Conservation (phyloP, 495 filamentous ascomycete species). For the Cercophora sp. region DNA sequence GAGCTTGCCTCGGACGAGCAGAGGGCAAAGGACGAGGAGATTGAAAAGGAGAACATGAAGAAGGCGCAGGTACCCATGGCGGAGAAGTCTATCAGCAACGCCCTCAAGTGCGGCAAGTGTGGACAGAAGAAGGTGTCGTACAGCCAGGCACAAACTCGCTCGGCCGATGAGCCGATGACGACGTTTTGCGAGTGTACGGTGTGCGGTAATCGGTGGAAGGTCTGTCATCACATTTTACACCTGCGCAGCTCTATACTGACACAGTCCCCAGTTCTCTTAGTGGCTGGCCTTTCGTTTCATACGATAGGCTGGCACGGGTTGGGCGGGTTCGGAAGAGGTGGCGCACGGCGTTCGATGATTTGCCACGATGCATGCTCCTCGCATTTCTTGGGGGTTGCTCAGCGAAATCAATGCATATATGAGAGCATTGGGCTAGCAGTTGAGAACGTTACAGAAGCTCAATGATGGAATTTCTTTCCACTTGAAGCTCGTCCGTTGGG, state of each 20-base stretch:
- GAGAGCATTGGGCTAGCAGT: no score
- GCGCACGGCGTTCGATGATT: background rate
- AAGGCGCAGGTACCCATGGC: constrained; percentile 87
- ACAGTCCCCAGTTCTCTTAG: constrained; percentile 1
- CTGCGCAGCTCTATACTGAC: background rate
- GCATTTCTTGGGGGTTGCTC: no score
- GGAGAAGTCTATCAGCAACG: constrained; percentile 81
- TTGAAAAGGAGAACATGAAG: constrained; percentile 90
- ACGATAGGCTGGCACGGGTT: background rate
- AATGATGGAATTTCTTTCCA: no score
- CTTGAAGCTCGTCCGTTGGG: no score
- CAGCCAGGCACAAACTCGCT: constrained; percentile 90
- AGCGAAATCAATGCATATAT: no score
- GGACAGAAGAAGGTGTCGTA: constrained; percentile 90
- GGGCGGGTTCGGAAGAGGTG: no score
- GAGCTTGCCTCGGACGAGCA: constrained; percentile 62
- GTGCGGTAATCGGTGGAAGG: constrained; percentile 76
- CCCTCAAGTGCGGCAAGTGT: constrained; percentile 83
- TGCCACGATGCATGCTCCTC: no score
- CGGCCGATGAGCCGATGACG: constrained; percentile 89
- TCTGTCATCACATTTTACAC: constrained; percentile 20
- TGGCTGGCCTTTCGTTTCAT: background rate
- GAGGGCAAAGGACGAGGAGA: constrained; percentile 65
- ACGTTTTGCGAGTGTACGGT: constrained; percentile 75
- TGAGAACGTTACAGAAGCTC: no score